Evolutionary conservation across 805 yeast genomes (phyloP), one percentile per base, ranked within the genome.

Genomic region (Debaryomyces prosopidis): DNA sequence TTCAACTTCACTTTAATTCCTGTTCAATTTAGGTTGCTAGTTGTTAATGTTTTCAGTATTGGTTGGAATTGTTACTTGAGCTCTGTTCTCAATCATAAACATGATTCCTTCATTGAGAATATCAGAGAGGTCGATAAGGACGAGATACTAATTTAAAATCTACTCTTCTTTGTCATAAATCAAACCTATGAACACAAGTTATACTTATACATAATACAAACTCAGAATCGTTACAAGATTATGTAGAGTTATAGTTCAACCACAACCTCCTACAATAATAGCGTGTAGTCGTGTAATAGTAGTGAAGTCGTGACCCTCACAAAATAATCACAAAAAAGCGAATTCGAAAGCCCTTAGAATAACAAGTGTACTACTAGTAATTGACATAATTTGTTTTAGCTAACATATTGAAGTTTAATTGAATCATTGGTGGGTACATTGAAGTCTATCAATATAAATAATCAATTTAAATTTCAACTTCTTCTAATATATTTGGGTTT

Each of bases 61-160:
- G 80, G 84, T 15, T 91, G 97, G 97, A 90, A 90, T 61, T 81
- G 92, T 20, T 89, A 76, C 58, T 62, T 91, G 52, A 85, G 92
- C 52, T 71, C 69, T 51, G 72, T 74, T 27, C 52, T 64, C 52
- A 63, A 68, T 43, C 34, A 35, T 26, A 36, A 35, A 19, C 31
- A 40, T 40, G 16, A 32, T 14, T 10, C 11, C 33, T 15, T 38
- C 30, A 19, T 34, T 18, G 45, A 42, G 15, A 20, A 33, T 9
- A 11, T 36, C 2, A 34, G 26, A 9, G 48, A 46, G 15, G 48
- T 44, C 31, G 39, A 41, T 9, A 45, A 43, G 36, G 50, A 49
- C 10, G 45, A 42, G 33, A 38, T 47, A 4, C 31, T 43, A 33
- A 42, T 46, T 3, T 46, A 33, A 44, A 15, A 30, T 12, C 5